phyloP scores from a whole-genome alignment of 805 yeast species.

The Candida oleophila region DNA sequence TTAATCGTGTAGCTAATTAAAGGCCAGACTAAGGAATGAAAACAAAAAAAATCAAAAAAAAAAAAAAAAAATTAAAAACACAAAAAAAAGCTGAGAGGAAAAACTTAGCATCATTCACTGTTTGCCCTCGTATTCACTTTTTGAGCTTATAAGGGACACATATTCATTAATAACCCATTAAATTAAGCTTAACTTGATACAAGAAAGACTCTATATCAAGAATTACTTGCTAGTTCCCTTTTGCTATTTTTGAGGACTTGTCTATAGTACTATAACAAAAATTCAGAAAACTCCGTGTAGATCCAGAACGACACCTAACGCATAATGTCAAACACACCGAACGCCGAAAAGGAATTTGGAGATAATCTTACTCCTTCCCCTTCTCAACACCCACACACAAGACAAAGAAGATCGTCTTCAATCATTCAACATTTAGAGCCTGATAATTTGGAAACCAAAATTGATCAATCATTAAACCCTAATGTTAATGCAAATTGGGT shows the following conservation, averaged over 20 bases:
- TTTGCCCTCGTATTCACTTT: constrained; percentile 1
- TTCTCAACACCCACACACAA: constrained; percentile 24
- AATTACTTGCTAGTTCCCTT: too few species aligned
- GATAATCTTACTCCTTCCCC: constrained; percentile 22
- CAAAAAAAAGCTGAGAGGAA: background rate
- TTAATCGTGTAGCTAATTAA: background rate
- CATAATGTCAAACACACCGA: background rate
- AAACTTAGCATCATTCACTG: background rate
- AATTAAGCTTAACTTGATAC: too few species aligned
- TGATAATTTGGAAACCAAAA: constrained; percentile 86
- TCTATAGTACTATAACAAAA: background rate
- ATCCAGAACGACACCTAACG: background rate
- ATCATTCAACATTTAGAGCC: constrained; percentile 90
- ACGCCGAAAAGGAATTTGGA: constrained; percentile 3
- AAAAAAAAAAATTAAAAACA: background rate
- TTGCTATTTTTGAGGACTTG: background rate
- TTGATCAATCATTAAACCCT: constrained; percentile 85
- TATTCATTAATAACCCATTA: background rate
- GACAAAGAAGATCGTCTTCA: constrained; percentile 77
- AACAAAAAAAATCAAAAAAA: background rate
- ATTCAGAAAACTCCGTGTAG: background rate
- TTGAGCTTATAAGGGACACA: background rate
- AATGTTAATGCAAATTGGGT: constrained; percentile 97
- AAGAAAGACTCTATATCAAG: too few species aligned
- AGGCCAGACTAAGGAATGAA: background rate